Evolutionary conservation across 2,329 filamentous ascomycete genomes (phyloP), one percentile per base, ranked within the genome.

Genomic region (Cercospora sojina): DNA sequence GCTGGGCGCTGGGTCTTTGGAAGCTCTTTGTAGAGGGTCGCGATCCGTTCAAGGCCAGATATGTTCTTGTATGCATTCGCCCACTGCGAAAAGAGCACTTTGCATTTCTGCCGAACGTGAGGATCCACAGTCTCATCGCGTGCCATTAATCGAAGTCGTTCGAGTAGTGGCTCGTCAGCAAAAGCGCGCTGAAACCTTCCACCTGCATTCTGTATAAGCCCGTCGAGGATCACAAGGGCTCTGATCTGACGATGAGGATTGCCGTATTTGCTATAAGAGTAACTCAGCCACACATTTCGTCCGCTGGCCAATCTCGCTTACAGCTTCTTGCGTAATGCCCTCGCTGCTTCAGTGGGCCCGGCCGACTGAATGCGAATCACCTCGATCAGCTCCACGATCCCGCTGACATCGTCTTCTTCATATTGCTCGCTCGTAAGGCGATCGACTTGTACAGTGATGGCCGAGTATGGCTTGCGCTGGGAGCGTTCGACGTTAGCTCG

Each of bases 301-400:
- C 8, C 77, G 18, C n/a, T 27, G 10, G 8, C 18, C 20, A 18
- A 25, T 16, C 23, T 13, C 32, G 53, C 86, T 76, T 78, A 89
- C 85, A 99, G 87, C 83, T 98, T 98, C 86, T 99, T 99, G 67
- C 95, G 88, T 73, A 99, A 87, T 57, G 95, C 93, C 76, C 95
- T 88, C 62, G 94, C 92, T 66, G 93, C 93, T 82, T 99, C 95
- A 12, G 88, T 86, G 1, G 95, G 92, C 0, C 95, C 95, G 6
- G 91, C 91, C 27, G 86, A 85, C 80, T 99, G 95, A 66, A 99
- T 88, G 71, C 91, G 90, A 77, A 99, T 91, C 64, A 95, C 92
- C 79, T 99, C 95, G 70, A 98, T 91, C 25, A 99, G 87, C 74
- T 98, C 93, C 47, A 94, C 91, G 70, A 99, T 92, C 25, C 94